Evolutionary conservation across 257 asterid genomes (phyloP).

Genomic region (Echites panduratus): DNA sequence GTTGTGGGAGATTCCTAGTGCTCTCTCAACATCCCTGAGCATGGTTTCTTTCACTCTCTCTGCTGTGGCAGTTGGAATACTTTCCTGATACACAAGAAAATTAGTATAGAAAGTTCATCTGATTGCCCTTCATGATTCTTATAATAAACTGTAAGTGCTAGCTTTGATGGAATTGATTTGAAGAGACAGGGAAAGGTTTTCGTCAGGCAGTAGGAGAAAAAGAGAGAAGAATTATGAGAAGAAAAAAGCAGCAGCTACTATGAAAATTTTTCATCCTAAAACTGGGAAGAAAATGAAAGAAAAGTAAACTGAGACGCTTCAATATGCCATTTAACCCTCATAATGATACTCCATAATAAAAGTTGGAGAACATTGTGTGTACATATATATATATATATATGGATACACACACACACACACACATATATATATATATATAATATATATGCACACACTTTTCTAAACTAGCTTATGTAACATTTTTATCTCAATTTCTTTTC

Average conservation of each 20-base stretch:
- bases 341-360: not conserved
- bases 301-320: not conserved
- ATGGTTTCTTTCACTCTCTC: constrained; percentile 80
- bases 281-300: not conserved
- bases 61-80: constrained; percentile 66
- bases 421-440: too few species aligned
- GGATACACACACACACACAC: too few species aligned
- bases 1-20: constrained; percentile 60
- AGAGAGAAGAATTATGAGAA: not conserved
- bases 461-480: not conserved
- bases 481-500: not conserved
- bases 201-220: not conserved
- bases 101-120: not conserved
- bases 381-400: too few species aligned
- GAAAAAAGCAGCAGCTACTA: not conserved
- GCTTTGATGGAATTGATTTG: not conserved
- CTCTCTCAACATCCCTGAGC: constrained; percentile 76
- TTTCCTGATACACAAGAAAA: constrained; percentile 46
- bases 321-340: not conserved
- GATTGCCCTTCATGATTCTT: not conserved
- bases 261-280: not conserved
- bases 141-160: not conserved
- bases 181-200: not conserved
- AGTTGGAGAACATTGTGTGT: not conserved
- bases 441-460: too few species aligned